Percentiles rank a stretch among this genome's conserved stretches.
Conservation (phyloP, 2,329 filamentous ascomycete genomes). For the Cladosporium sp. region DNA sequence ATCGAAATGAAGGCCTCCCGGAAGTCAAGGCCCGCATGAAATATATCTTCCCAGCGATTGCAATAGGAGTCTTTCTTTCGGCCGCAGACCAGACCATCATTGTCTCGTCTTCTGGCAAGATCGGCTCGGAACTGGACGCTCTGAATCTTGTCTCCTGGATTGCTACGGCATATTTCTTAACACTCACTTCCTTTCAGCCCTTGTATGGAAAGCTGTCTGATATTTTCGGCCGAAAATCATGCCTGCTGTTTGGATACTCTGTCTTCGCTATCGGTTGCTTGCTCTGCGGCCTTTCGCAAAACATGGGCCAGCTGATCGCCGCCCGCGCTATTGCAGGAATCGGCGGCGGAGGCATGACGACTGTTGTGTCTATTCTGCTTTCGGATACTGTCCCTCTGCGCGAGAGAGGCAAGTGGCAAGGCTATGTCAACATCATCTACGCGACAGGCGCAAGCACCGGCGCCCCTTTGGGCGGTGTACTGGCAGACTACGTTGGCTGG, state of each 20-base stretch:
- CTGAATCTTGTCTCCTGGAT: constrained; percentile 74
- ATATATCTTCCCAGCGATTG: constrained; percentile 57
- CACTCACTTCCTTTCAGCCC: constrained; percentile 69
- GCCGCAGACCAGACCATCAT: constrained; percentile 74
- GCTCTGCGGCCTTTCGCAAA: constrained; percentile 57
- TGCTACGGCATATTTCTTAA: constrained; percentile 66
- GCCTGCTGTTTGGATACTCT: constrained; percentile 59
- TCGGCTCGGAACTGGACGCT: constrained; percentile 69
- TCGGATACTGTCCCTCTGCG: constrained; percentile 69
- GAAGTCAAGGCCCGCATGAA: constrained; percentile 49
- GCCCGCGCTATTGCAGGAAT: constrained; percentile 63
- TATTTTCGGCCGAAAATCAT: constrained; percentile 65
- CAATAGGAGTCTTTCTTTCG: constrained; percentile 63
- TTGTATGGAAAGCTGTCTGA: constrained; percentile 67
- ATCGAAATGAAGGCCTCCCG: constrained; percentile 38
- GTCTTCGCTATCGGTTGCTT: constrained; percentile 63
- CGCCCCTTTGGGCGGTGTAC: constrained; percentile 63
- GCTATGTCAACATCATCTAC: constrained; percentile 67
- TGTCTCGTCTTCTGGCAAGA: constrained; percentile 71
- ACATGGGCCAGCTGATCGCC: constrained; percentile 61
- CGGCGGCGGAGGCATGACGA: constrained; percentile 80
- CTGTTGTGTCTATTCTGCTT: constrained; percentile 83
- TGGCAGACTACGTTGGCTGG: constrained; percentile 73
- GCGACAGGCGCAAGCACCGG: constrained; percentile 64
- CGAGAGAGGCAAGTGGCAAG: constrained; percentile 69